These are phyloP conservation scores for Acanthamoeba healyi DNA, from an alignment of 208 protist species.

Conservation along the genomic window DNA sequence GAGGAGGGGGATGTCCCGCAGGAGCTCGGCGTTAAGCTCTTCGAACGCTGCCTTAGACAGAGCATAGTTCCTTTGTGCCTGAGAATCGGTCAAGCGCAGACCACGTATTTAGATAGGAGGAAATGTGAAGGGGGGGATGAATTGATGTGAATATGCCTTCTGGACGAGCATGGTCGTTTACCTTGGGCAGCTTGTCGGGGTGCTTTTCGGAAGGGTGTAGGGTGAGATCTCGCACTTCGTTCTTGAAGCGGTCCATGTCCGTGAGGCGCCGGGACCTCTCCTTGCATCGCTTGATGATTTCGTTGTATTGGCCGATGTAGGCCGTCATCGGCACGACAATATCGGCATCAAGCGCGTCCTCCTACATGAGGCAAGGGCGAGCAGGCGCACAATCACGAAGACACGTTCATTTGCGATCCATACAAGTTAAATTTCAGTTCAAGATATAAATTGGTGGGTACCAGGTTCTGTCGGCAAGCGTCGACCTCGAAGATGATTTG, in stretches of 20 bases:
- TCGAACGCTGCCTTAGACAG: constrained; percentile 57
- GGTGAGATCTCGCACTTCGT: constrained; percentile 53
- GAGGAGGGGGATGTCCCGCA: constrained; percentile 35
- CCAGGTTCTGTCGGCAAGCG: constrained; percentile 4
- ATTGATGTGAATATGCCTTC: no score
- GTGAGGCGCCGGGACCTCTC: constrained; percentile 46
- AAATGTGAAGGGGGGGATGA: no score
- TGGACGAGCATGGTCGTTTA: background rate
- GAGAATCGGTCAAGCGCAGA: background rate
- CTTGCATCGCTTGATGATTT: constrained; percentile 10
- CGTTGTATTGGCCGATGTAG: constrained; percentile 63
- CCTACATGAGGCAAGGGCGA: background rate
- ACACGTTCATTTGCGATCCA: no score
- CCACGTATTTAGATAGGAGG: background rate
- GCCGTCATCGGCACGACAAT: constrained; percentile 29
- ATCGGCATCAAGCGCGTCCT: constrained; percentile 18
- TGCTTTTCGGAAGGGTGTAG: constrained; percentile 56
- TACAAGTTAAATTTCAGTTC: no score
- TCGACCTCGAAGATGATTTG: constrained; percentile 62
- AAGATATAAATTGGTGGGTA: background rate
- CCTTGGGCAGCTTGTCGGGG: constrained; percentile 40
- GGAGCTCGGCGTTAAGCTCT: constrained; percentile 53
- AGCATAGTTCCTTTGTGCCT: constrained; percentile 62
- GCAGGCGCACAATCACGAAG: background rate
- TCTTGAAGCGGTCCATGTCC: constrained; percentile 71